phyloP scores from a whole-genome alignment of 75 land plant genomes.

The Pseudotsuga menziesii region DNA sequence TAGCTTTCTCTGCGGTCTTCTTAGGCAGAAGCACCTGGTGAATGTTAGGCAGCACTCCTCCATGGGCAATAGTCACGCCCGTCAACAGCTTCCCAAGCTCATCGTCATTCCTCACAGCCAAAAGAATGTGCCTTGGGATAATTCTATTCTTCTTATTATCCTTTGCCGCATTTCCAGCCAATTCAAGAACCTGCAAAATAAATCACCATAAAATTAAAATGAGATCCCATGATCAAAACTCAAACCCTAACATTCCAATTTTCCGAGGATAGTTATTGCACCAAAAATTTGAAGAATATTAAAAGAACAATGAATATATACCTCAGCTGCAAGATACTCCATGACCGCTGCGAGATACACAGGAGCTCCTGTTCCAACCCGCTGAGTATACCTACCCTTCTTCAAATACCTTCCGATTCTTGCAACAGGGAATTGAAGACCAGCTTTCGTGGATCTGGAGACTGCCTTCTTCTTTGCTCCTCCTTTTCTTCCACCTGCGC shows the following conservation, averaged over 20 bases:
- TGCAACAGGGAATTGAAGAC: slow-evolving; percentile 23
- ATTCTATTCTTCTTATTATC: slow-evolving; percentile 20
- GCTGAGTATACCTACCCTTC: slow-evolving; percentile 38
- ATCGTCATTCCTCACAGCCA: slow-evolving; percentile 20
- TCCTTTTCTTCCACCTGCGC: slow-evolving; percentile 19
- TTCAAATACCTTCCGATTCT: slow-evolving; percentile 35
- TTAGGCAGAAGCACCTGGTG: slow-evolving; percentile 12
- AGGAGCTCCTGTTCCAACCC: slow-evolving; percentile 35
- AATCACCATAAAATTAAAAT: neutral
- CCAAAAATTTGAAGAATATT: neutral
- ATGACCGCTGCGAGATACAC: slow-evolving; percentile 26
- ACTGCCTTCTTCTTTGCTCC: slow-evolving; percentile 26
- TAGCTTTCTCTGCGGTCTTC: slow-evolving; percentile 1
- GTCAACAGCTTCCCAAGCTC: slow-evolving; percentile 16
- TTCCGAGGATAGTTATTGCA: too few relatives aligned
- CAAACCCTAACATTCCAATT: neutral
- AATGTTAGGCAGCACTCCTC: slow-evolving; percentile 9
- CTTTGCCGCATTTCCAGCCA: slow-evolving; percentile 18
- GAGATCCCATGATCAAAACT: neutral
- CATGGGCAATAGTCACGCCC: slow-evolving; percentile 9
- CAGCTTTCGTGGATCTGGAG: slow-evolving; percentile 13
- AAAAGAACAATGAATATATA: neutral
- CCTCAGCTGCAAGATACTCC: slow-evolving; percentile 12
- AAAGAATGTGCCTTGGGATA: slow-evolving; percentile 10
- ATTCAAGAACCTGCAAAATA: slow-evolving; percentile 7